Conservation (phyloP, 2,329 filamentous ascomycete genomes). For the Diplodia sapinea region DNA sequence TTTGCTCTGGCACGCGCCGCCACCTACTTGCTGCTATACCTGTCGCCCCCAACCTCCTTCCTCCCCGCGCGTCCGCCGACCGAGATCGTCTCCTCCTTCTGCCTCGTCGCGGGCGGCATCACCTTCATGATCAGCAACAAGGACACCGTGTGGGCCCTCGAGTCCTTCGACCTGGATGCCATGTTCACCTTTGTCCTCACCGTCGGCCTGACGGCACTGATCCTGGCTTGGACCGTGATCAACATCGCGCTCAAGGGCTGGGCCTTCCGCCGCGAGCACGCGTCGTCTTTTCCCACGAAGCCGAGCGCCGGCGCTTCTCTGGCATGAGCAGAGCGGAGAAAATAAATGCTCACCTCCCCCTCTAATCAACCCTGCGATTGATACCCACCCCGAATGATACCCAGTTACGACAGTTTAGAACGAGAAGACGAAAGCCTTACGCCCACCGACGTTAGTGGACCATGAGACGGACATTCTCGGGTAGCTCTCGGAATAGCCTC, state of each 20-base stretch:
- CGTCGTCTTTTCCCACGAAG: not conserved
- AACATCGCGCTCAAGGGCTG: conserved; percentile 86
- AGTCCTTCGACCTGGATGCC: conserved; percentile 76
- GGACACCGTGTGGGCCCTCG: conserved; percentile 78
- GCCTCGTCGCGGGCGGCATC: conserved; percentile 82
- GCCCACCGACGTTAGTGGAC: not conserved
- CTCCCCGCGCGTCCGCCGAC: conserved; percentile 85
- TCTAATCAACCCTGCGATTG: conserved; percentile 10
- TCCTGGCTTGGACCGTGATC: conserved; percentile 85
- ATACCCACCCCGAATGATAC: conserved; percentile 21
- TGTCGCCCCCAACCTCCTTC: conserved; percentile 79
- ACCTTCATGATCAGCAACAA: conserved; percentile 90
- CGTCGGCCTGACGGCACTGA: conserved; percentile 79
- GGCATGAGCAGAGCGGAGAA: not conserved
- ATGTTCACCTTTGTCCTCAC: conserved; percentile 94
- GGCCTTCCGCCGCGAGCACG: conserved; percentile 60
- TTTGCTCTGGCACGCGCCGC: conserved; percentile 78
- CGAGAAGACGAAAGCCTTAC: not conserved
- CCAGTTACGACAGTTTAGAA: not conserved
- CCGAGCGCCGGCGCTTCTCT: conserved; percentile 23
- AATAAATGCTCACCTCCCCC: not conserved
- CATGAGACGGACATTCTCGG: conserved; percentile 4
- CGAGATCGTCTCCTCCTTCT: conserved; percentile 86
- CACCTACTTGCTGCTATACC: conserved; percentile 80
- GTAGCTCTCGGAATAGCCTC: conserved; percentile 13